Conservation (phyloP, 805 yeast genomes). For the Ogataea trehaloabstinens region DNA sequence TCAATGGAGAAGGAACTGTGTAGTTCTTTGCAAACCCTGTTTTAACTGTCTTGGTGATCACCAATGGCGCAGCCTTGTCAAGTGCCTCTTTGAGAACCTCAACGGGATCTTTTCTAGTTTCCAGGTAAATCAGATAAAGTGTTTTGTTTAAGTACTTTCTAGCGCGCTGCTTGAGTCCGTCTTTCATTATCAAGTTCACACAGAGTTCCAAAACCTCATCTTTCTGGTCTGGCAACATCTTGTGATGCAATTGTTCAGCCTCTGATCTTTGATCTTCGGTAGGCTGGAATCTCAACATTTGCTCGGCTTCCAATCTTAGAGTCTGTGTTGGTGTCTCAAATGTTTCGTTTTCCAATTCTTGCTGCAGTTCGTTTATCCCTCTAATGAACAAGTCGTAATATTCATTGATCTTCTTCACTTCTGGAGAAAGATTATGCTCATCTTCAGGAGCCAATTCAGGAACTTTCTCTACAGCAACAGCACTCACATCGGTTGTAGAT, state of each 20-base stretch:
- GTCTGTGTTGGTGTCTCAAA: constrained; percentile 19
- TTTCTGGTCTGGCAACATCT: constrained; percentile 56
- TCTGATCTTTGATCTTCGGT: constrained; percentile 63
- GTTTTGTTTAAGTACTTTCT: constrained; percentile 72
- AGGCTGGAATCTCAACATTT: constrained; percentile 48
- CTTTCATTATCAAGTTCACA: constrained; percentile 85
- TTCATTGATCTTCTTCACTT: constrained; percentile 25
- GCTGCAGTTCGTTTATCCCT: constrained; percentile 28
- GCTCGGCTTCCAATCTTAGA: constrained; percentile 15
- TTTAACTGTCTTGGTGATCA: constrained; percentile 69
- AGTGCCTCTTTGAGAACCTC: constrained; percentile 68
- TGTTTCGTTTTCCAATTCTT: constrained; percentile 26
- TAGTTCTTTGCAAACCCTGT: constrained; percentile 85
- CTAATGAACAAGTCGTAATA: constrained; percentile 29
- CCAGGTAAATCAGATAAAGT: constrained; percentile 71
- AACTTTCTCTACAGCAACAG: constrained; percentile 11
- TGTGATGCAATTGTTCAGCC: constrained; percentile 44
- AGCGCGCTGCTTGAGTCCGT: constrained; percentile 84
- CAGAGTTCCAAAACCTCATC: constrained; percentile 78
- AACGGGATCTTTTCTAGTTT: constrained; percentile 77
- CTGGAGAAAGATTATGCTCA: constrained; percentile 18
- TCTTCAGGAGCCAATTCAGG: constrained; percentile 21
- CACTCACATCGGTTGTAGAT: constrained; percentile 2
- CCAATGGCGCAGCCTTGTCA: constrained; percentile 82
- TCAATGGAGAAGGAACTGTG: constrained; percentile 79